Conservation (phyloP, 306 rosid species). For the Cicer chorassanicum region DNA sequence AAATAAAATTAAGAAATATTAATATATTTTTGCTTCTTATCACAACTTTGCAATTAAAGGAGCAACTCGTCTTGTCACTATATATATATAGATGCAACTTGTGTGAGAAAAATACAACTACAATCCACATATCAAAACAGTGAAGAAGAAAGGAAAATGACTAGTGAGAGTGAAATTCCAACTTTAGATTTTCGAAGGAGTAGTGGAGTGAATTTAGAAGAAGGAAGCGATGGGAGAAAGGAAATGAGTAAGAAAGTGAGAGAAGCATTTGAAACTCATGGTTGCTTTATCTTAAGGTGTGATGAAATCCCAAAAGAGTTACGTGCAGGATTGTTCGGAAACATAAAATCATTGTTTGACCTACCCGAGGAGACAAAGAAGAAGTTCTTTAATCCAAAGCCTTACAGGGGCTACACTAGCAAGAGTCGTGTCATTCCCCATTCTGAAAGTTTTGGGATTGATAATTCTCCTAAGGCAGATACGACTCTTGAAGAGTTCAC, state of each 20-base stretch:
- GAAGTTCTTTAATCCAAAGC: conserved; percentile 40
- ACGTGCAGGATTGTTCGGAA: conserved; percentile 40
- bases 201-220: conserved; percentile 7
- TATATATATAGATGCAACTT: background rate
- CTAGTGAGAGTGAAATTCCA: conserved; percentile 20
- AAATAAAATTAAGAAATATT: too few species aligned
- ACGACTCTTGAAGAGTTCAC: conserved; percentile 46
- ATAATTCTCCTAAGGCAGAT: conserved; percentile 25
- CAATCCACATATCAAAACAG: background rate
- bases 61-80: too few species aligned
- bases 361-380: conserved; percentile 56
- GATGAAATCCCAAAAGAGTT: conserved; percentile 15
- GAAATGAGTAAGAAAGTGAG: conserved; percentile 46
- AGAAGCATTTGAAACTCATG: conserved; percentile 56
- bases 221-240: conserved; percentile 47
- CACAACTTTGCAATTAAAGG: too few species aligned
- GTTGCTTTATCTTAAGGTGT: conserved; percentile 36
- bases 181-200: conserved; percentile 35
- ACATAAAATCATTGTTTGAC: conserved; percentile 53
- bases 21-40: too few species aligned
- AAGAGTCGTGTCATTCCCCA: conserved; percentile 42
- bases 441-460: conserved; percentile 55
- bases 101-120: background rate
- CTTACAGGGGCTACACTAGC: conserved; percentile 49
- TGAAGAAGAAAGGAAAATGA: conserved; percentile 3